A percentile compares a stretch with the other conserved stretches of the same genome.
Evolutionary conservation across 2,329 filamentous ascomycete species (phyloP).

Genomic region (Penicillium sclerotiorum): DNA sequence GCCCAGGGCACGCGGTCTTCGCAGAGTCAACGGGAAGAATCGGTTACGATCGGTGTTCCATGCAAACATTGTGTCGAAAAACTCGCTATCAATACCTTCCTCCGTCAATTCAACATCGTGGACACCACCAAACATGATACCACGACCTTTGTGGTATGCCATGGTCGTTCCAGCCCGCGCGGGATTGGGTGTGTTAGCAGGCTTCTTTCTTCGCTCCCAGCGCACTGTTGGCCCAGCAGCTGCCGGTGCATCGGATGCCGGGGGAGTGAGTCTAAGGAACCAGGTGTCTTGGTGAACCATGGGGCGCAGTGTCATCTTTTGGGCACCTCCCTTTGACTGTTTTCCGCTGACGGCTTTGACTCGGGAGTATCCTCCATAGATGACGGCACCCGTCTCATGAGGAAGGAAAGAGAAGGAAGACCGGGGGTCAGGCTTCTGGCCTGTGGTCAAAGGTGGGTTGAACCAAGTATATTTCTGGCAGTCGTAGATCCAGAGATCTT

Average conservation of each 20-base stretch:
- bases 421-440: constrained; percentile 84
- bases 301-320: constrained; percentile 75
- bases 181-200: constrained; percentile 83
- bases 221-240: constrained; percentile 71
- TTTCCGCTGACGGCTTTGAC: constrained; percentile 72
- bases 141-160: constrained; percentile 89
- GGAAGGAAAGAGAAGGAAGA: constrained; percentile 92
- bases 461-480: constrained; percentile 85
- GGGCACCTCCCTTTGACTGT: constrained; percentile 62
- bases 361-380: constrained; percentile 92
- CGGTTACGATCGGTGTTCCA: constrained; percentile 96
- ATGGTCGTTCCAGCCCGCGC: constrained; percentile 87
- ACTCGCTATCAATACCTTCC: constrained; percentile 95
- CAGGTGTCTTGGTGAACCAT: constrained; percentile 94
- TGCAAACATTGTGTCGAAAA: constrained; percentile 88
- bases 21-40: constrained; percentile 81
- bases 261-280: constrained; percentile 79
- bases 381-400: constrained; percentile 83
- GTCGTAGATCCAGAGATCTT: constrained; percentile 95
- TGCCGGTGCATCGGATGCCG: constrained; percentile 66
- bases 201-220: constrained; percentile 93
- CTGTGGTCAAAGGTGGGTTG: constrained; percentile 71
- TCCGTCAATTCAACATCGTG: constrained; percentile 90
- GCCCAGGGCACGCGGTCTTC: constrained; percentile 70
- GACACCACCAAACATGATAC: constrained; percentile 91